These are phyloP conservation scores for Botrytis byssoidea DNA, from an alignment of 2,329 filamentous ascomycete species.

Conservation along the genomic window DNA sequence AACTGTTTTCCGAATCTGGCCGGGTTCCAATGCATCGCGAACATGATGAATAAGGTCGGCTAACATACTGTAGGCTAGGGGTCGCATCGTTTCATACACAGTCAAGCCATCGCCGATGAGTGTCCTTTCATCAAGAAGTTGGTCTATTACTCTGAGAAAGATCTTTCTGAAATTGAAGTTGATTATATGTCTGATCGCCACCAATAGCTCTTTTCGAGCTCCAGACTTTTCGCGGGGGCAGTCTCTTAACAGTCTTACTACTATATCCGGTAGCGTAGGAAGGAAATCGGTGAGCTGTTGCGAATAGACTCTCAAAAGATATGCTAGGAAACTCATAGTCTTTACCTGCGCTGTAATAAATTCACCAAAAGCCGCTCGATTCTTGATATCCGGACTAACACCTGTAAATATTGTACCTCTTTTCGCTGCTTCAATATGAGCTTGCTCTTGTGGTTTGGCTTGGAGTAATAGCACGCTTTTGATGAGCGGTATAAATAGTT, in stretches of 20 bases:
- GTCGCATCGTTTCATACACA: constrained; percentile 94
- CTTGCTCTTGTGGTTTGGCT: constrained; percentile 88
- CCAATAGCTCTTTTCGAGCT: constrained; percentile 89
- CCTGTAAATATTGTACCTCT: constrained; percentile 85
- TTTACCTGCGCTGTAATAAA: constrained; percentile 98
- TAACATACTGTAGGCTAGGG: constrained; percentile 96
- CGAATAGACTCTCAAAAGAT: constrained; percentile 83
- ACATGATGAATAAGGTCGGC: constrained; percentile 98
- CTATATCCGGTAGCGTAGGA: constrained; percentile 78
- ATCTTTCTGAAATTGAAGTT: constrained; percentile 98
- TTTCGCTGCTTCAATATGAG: constrained; percentile 78
- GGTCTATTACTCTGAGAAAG: constrained; percentile 91
- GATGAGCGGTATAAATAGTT: constrained; percentile 88
- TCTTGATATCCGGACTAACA: constrained; percentile 90
- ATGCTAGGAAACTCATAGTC: constrained; percentile 98
- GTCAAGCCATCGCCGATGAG: constrained; percentile 94
- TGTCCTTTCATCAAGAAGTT: constrained; percentile 89
- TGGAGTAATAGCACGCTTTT: constrained; percentile 86
- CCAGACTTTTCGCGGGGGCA: constrained; percentile 93
- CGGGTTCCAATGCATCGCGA: constrained; percentile 78
- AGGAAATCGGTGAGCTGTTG: constrained; percentile 87
- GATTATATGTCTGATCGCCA: constrained; percentile 96
- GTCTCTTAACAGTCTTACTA: constrained; percentile 87
- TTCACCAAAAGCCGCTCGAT: constrained; percentile 90
- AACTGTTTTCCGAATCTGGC: constrained; percentile 93